phyloP scores from a whole-genome alignment of 352 stramenopile species.

The Phytophthora tubulina region DNA sequence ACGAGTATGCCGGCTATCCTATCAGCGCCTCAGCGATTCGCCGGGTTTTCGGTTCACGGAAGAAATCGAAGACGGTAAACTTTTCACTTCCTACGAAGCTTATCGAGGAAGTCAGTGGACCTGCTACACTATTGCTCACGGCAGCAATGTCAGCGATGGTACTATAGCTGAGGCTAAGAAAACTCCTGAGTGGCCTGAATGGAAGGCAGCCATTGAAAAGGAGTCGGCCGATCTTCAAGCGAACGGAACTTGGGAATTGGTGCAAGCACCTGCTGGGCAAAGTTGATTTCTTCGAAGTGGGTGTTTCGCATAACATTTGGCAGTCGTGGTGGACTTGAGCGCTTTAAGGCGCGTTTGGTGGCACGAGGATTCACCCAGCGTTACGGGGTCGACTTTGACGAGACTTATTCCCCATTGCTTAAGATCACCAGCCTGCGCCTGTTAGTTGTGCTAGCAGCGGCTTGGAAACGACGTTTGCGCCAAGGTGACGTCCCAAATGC shows the following conservation, averaged over 20 bases:
- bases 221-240: conserved; percentile 5
- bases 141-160: conserved; percentile 6
- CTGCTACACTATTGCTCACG: not conserved
- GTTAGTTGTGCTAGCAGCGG: not conserved
- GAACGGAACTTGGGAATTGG: conserved; percentile 12
- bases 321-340: conserved; percentile 5
- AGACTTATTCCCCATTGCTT: conserved; percentile 8
- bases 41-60: conserved; percentile 16
- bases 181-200: conserved; percentile 14
- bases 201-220: conserved; percentile 10
- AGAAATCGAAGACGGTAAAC: not conserved
- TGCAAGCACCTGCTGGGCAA: not conserved
- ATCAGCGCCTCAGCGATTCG: conserved; percentile 13
- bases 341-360: conserved; percentile 10
- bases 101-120: conserved; percentile 4
- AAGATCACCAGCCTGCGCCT: conserved; percentile 2
- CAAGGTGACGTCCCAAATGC: conserved; percentile 16
- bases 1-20: conserved; percentile 4
- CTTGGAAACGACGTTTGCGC: not conserved
- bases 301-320: conserved; percentile 17
- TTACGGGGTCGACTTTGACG: not conserved
- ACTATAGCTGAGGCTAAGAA: conserved; percentile 3
- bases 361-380: conserved; percentile 5
- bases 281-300: conserved; percentile 16
- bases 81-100: conserved; percentile 1